These are phyloP conservation scores for Mycena pura DNA, from an alignment of 768 basidiomycete genomes.

Conservation along the genomic window DNA sequence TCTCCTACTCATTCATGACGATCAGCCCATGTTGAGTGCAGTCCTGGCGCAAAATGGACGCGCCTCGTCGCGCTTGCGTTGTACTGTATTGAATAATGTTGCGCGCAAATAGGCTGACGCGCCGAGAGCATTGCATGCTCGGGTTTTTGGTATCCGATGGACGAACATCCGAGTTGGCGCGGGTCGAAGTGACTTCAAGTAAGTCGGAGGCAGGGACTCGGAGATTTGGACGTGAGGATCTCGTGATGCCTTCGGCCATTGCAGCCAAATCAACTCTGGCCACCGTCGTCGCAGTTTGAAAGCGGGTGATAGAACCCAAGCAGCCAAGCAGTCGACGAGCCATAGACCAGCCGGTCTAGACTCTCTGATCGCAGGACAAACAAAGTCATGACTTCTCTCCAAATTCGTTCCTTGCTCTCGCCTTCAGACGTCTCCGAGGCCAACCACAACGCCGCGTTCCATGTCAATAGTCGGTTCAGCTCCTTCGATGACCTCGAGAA, in stretches of 20 bases:
- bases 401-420: conserved; percentile 55
- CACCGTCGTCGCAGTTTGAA: too few species aligned
- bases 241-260: conserved; percentile 9
- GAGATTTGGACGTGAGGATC: background rate
- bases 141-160: background rate
- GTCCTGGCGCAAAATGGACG: background rate
- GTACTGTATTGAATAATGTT: background rate
- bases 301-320: too few species aligned
- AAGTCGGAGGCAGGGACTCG: background rate
- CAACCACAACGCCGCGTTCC: conserved; percentile 41
- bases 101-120: background rate
- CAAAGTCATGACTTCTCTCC: conserved; percentile 45
- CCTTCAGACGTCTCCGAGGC: conserved; percentile 51
- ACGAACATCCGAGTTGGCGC: conserved; percentile 6
- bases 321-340: too few species aligned
- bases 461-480: conserved; percentile 54
- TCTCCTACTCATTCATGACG: conserved; percentile 7
- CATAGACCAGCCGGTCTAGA: conserved; percentile 6
- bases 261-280: too few species aligned
- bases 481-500: conserved; percentile 58
- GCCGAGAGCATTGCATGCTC: background rate
- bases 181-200: too few species aligned
- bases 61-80: background rate
- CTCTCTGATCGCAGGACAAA: background rate
- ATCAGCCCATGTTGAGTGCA: background rate